phyloP scores from a whole-genome alignment of 2,329 filamentous ascomycete genomes.

The Metarhizium guizhouense region DNA sequence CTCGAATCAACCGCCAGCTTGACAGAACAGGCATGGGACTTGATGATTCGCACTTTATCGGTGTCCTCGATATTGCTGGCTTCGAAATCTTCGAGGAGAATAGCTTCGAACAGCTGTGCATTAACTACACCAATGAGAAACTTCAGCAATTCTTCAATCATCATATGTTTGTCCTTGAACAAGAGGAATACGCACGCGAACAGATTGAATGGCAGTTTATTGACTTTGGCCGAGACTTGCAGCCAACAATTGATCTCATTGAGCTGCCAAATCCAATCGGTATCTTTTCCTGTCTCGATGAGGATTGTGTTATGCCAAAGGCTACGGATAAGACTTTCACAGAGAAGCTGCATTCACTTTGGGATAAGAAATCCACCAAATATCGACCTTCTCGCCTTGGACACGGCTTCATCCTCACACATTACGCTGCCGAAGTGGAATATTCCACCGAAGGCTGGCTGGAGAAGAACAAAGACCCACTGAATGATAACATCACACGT shows the following conservation, averaged over 20 bases:
- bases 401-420: conserved; percentile 91
- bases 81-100: conserved; percentile 99
- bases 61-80: conserved; percentile 95
- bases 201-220: conserved; percentile 99
- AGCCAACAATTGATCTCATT: conserved; percentile 95
- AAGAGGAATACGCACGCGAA: conserved; percentile 94
- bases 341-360: conserved; percentile 91
- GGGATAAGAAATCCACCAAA: conserved; percentile 93
- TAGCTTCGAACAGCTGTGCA: conserved; percentile 97
- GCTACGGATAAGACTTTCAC: conserved; percentile 95
- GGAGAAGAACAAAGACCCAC: conserved; percentile 97
- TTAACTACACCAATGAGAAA: conserved; percentile 99
- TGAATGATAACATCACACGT: conserved; percentile 94
- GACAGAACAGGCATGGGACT: conserved; percentile 75
- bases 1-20: conserved; percentile 82
- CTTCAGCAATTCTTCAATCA: conserved; percentile 99
- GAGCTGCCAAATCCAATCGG: conserved; percentile 94
- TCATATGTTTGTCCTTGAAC: conserved; percentile 98
- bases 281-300: conserved; percentile 96
- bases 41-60: conserved; percentile 93
- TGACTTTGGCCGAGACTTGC: conserved; percentile 92
- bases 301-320: conserved; percentile 98
- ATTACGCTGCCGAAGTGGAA: conserved; percentile 96
- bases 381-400: conserved; percentile 81
- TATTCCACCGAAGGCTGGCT: conserved; percentile 93